phyloP scores from a whole-genome alignment of 2,329 filamentous ascomycete genomes.

The Fusarium sp. region DNA sequence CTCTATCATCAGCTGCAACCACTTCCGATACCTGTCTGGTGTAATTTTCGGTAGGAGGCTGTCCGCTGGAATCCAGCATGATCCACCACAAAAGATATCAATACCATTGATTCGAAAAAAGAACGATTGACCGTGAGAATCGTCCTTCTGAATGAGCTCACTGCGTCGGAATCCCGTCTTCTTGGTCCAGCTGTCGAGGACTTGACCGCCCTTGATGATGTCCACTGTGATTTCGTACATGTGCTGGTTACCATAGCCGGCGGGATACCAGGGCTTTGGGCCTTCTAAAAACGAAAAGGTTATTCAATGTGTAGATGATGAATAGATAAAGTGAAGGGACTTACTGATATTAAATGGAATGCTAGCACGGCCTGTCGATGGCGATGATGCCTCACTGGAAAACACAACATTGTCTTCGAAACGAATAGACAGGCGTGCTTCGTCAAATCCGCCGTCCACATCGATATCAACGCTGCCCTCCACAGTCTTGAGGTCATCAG shows the following conservation, averaged over 20 bases:
- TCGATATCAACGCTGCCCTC: neutral
- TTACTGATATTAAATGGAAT: neutral
- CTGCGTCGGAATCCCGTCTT: conserved; percentile 76
- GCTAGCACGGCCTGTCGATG: neutral
- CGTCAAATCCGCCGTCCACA: neutral
- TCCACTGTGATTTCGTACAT: conserved; percentile 77
- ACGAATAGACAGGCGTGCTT: neutral
- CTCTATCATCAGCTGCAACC: conserved; percentile 80
- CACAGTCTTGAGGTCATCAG: neutral
- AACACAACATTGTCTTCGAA: neutral
- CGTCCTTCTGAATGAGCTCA: conserved; percentile 65
- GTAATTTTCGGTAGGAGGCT: conserved; percentile 80
- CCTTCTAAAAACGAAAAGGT: conserved; percentile 43
- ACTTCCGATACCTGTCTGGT: conserved; percentile 74
- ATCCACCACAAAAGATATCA: conserved; percentile 84
- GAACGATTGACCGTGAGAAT: conserved; percentile 73
- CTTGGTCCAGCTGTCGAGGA: conserved; percentile 68
- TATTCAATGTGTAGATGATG: neutral
- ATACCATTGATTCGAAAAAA: conserved; percentile 83
- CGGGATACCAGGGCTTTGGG: conserved; percentile 82
- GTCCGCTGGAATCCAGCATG: conserved; percentile 87
- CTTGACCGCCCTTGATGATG: conserved; percentile 57
- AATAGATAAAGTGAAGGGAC: neutral
- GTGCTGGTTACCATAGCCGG: conserved; percentile 79
- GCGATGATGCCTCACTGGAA: neutral